Evolutionary conservation across 1,284 basidiomycete species (phyloP), one percentile per base, ranked within the genome.

Genomic region (Ustilago hordei): DNA sequence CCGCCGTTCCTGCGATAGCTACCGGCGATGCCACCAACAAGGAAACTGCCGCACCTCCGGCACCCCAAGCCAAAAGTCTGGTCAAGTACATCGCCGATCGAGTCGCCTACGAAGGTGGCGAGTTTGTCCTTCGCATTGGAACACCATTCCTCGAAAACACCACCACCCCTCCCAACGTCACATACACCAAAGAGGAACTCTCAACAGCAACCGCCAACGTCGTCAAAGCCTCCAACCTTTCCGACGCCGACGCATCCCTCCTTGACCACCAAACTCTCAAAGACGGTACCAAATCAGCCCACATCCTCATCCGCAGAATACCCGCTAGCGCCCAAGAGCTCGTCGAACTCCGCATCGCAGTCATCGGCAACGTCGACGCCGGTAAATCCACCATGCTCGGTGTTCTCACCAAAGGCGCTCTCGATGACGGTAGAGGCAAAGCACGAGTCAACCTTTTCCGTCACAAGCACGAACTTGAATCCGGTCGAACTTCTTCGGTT

Each of bases 381-480:
- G 96, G 96, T 2, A 98, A 99, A 87, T 94, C 92, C 3, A 98
- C 95, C 13, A 94, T 95, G 15, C 88, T 98, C 13, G 96, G 95
- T 55, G 93, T 95, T 11, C 80, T 88, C 58, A 88, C 84, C 38
- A 86, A 87, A 91, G 95, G 95, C 50, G 91, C 91, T 2, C 88
- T 99, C 64, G 96, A 99, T 82, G 96, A 99, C 86, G 97, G 96
- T 12, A 89, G 97, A 86, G 96, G 96, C 1, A 91, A 92, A 67
- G 95, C 96, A 1, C 92, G 96, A 58, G 93, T 98, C 8, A 92
- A 92, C 3, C 88, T 99, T 8, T 98, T 98, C 87, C 89, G 96
- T 54, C 97, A 99, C 87, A 98, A 98, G 86, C 96, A 99, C 84
- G 96, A 99, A 87, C 89, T 98, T 72, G 96, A 99, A 88, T 95